Percentiles rank a stretch among this genome's conserved stretches.
phyloP scores from a whole-genome alignment of 2,329 filamentous ascomycete species.

The Pestalotiopsis sp. region DNA sequence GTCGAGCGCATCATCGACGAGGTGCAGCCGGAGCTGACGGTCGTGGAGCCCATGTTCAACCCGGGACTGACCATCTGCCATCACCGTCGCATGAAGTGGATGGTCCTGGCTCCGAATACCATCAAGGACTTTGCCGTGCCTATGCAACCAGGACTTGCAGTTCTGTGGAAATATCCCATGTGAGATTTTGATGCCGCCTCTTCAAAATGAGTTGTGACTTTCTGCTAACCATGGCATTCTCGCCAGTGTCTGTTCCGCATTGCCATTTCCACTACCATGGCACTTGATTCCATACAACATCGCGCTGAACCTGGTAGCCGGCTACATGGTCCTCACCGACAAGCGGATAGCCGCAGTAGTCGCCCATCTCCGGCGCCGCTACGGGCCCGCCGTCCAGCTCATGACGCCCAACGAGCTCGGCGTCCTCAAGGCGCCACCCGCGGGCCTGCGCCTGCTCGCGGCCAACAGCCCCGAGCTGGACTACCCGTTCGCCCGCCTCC shows the following conservation, averaged over 20 bases:
- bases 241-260: conserved; percentile 2
- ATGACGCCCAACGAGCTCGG: conserved; percentile 16
- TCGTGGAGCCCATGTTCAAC: conserved; percentile 45
- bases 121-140: conserved; percentile 34
- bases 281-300: conserved; percentile 19
- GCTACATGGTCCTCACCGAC: neutral
- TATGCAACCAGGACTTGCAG: neutral
- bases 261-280: conserved; percentile 13
- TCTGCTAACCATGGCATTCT: neutral
- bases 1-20: conserved; percentile 39
- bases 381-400: neutral
- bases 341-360: neutral
- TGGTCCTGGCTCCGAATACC: conserved; percentile 44
- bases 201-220: neutral
- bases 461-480: conserved; percentile 20
- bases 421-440: conserved; percentile 11
- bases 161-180: conserved; percentile 36
- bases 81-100: conserved; percentile 32
- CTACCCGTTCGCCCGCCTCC: conserved; percentile 17
- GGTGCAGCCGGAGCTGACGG: conserved; percentile 40
- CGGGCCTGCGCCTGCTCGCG: conserved; percentile 16
- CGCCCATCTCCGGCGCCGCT: neutral
- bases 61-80: conserved; percentile 46
- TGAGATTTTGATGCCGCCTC: conserved; percentile 24
- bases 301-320: conserved; percentile 25